Evolutionary conservation across 352 stramenopile genomes (phyloP).

Genomic region (Pythium brachiatum): DNA sequence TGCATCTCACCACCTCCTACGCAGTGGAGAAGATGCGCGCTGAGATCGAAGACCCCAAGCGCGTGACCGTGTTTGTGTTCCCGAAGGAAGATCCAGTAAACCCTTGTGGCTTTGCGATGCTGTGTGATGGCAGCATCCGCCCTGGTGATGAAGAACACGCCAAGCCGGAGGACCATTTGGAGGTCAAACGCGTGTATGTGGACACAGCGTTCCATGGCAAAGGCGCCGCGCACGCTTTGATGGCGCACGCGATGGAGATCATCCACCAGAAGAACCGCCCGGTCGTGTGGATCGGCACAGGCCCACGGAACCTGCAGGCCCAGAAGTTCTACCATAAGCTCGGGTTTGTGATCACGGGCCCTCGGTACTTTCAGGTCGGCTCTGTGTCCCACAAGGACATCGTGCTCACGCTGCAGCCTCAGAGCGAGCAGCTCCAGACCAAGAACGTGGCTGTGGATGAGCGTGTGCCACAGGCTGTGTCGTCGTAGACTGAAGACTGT

Average conservation of each 20-base stretch:
- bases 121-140: conserved; percentile 24
- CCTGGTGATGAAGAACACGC: conserved; percentile 20
- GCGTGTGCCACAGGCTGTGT: not conserved
- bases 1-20: conserved; percentile 21
- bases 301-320: conserved; percentile 29
- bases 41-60: conserved; percentile 24
- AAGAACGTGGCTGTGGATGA: not conserved
- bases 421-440: not conserved
- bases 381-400: conserved; percentile 9
- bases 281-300: conserved; percentile 31
- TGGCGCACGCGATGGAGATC: conserved; percentile 27
- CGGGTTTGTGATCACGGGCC: conserved; percentile 30
- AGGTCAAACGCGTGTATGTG: conserved; percentile 36
- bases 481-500: not conserved
- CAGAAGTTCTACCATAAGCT: conserved; percentile 37
- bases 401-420: conserved; percentile 10
- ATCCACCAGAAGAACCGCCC: conserved; percentile 21
- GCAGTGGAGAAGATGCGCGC: conserved; percentile 20
- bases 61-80: conserved; percentile 29
- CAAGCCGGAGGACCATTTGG: conserved; percentile 20
- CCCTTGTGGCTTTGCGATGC: conserved; percentile 30
- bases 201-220: conserved; percentile 30
- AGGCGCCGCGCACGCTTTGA: conserved; percentile 27
- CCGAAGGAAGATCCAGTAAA: not conserved
- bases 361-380: conserved; percentile 26